Percentiles rank a stretch among this genome's conserved stretches.
Evolutionary conservation across 768 basidiomycete species (phyloP).

Genomic region (Calocera viscosa): DNA sequence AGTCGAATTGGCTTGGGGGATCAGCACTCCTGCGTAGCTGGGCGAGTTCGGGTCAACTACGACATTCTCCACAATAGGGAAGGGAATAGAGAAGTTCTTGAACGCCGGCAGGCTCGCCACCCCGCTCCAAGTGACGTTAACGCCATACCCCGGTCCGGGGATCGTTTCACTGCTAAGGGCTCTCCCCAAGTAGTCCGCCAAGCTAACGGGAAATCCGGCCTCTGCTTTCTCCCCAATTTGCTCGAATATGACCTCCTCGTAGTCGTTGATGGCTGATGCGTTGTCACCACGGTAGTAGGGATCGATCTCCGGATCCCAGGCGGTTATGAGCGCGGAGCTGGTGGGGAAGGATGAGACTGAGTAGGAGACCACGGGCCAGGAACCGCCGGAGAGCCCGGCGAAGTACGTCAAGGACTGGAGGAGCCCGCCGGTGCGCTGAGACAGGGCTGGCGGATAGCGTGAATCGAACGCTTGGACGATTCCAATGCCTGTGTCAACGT

Average conservation of each 20-base stretch:
- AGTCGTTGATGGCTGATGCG: background rate
- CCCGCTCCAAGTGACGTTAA: background rate
- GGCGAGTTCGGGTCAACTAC: background rate
- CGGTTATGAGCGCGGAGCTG: background rate
- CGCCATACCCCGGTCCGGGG: background rate
- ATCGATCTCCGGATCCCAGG: background rate
- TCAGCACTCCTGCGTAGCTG: background rate
- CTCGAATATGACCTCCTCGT: background rate
- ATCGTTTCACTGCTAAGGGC: background rate
- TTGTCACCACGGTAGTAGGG: background rate
- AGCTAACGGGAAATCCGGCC: background rate
- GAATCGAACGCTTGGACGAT: background rate
- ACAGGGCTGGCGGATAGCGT: background rate
- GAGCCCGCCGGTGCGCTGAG: background rate
- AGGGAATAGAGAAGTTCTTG: background rate
- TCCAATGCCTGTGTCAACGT: background rate
- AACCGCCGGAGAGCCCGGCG: no score
- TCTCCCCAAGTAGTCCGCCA: background rate
- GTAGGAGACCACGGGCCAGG: background rate
- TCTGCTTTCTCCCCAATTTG: background rate
- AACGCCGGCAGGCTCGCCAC: background rate
- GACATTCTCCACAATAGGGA: background rate
- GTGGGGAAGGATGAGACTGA: background rate
- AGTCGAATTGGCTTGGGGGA: background rate
- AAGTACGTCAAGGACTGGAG: background rate